These are phyloP conservation scores for Allium sativum DNA, from an alignment of 106 monocot genomes.

Conservation along the genomic window DNA sequence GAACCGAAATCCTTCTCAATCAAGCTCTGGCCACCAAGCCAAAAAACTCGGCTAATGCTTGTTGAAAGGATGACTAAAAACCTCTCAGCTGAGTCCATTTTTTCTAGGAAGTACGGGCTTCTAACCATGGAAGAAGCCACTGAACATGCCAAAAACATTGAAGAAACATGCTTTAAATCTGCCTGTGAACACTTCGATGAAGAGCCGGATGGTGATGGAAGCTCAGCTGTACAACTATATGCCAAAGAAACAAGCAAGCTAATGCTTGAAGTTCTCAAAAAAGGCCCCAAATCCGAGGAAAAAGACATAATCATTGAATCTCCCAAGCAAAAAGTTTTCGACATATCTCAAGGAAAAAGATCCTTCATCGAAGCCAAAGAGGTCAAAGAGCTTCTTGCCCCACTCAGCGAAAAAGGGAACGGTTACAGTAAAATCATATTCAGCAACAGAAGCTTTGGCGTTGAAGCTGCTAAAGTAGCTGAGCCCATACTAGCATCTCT, in stretches of 20 bases:
- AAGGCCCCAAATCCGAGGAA: slow-evolving; percentile 31
- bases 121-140: slow-evolving; percentile 61
- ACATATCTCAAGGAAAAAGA: slow-evolving; percentile 67
- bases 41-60: slow-evolving; percentile 57
- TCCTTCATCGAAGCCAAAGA: slow-evolving; percentile 80
- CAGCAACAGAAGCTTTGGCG: slow-evolving; percentile 88
- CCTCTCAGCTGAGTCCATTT: slow-evolving; percentile 72
- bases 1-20: slow-evolving; percentile 55
- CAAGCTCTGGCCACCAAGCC: slow-evolving; percentile 93
- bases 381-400: slow-evolving; percentile 49
- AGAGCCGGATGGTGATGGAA: slow-evolving; percentile 94
- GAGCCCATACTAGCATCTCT: slow-evolving; percentile 63
- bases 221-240: slow-evolving; percentile 82
- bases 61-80: slow-evolving; percentile 76
- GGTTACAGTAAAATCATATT: slow-evolving; percentile 59
- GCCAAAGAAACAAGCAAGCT: slow-evolving; percentile 89
- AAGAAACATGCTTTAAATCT: slow-evolving; percentile 52
- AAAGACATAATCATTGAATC: neutral
- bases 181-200: slow-evolving; percentile 58
- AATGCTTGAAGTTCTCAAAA: slow-evolving; percentile 81
- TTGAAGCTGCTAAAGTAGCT: slow-evolving; percentile 66
- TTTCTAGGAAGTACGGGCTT: slow-evolving; percentile 72
- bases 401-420: slow-evolving; percentile 48
- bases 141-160: slow-evolving; percentile 57
- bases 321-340: slow-evolving; percentile 33